phyloP scores from a whole-genome alignment of 2,329 filamentous ascomycete genomes.

The Neophaeococcomyces mojaviensis region DNA sequence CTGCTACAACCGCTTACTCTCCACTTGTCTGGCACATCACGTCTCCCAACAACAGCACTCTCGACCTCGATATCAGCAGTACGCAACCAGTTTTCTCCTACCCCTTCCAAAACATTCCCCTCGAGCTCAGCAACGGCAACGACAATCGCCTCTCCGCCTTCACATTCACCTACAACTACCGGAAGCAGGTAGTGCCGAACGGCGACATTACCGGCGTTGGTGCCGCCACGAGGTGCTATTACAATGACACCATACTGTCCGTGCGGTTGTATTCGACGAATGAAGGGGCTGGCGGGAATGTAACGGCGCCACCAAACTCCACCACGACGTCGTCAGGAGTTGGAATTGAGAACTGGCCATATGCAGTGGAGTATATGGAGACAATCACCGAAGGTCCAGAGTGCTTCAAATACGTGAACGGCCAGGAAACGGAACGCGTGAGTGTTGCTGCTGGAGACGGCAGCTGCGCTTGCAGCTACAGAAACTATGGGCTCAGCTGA shows the following conservation, averaged over 20 bases:
- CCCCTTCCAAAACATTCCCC: conserved; percentile 45
- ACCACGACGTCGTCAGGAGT: conserved; percentile 11
- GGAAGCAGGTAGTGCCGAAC: conserved; percentile 47
- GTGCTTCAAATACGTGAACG: conserved; percentile 42
- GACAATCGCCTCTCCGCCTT: conserved; percentile 47
- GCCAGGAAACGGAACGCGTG: conserved; percentile 30
- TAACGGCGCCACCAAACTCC: conserved; percentile 29
- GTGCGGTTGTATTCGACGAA: conserved; percentile 56
- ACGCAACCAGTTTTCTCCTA: conserved; percentile 50
- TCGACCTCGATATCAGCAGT: conserved; percentile 47
- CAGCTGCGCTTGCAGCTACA: conserved; percentile 41
- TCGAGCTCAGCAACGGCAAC: conserved; percentile 44
- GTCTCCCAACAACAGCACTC: conserved; percentile 24
- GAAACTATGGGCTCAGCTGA: conserved; percentile 18
- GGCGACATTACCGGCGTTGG: conserved; percentile 38
- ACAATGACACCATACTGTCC: conserved; percentile 48
- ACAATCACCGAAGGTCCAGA: conserved; percentile 46
- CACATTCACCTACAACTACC: conserved; percentile 47
- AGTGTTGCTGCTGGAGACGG: conserved; percentile 30
- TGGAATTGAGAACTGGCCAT: conserved; percentile 45
- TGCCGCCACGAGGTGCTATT: conserved; percentile 50
- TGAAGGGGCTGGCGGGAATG: conserved; percentile 22
- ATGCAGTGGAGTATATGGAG: conserved; percentile 50
- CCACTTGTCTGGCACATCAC: conserved; percentile 58
- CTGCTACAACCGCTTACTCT: conserved; percentile 34